These are phyloP conservation scores for Triticum timopheevii DNA, from an alignment of 176 grass and related monocot genomes.

Conservation along the genomic window DNA sequence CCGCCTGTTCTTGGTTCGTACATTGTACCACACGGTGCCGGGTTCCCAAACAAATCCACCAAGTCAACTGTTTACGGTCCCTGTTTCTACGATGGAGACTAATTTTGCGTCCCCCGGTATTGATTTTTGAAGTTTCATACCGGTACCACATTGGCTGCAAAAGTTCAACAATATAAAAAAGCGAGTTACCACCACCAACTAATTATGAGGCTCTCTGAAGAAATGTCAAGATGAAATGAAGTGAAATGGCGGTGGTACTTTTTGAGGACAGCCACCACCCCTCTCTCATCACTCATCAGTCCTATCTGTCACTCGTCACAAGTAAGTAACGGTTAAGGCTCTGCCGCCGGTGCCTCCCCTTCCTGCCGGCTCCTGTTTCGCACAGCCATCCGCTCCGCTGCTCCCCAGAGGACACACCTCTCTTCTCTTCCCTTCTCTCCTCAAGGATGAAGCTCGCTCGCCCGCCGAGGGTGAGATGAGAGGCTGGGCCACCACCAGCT, in stretches of 20 bases:
- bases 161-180: neutral
- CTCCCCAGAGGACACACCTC: neutral
- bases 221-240: neutral
- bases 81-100: neutral
- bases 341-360: constrained; percentile 13
- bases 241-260: neutral
- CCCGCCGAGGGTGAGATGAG: constrained; percentile 53
- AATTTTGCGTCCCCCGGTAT: neutral
- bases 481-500: neutral
- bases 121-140: neutral
- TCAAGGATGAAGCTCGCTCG: no score
- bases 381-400: neutral
- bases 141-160: no score
- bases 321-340: constrained; percentile 6
- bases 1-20: constrained; percentile 6
- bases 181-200: neutral
- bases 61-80: constrained; percentile 21
- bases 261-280: neutral
- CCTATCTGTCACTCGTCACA: neutral
- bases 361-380: neutral
- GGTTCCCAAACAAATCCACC: constrained; percentile 11
- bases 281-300: neutral
- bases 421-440: no score
- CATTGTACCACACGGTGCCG: neutral
- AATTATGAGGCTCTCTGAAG: neutral